These are phyloP conservation scores for Colletotrichum sidae DNA, from an alignment of 2,329 filamentous ascomycete genomes.

Conservation along the genomic window DNA sequence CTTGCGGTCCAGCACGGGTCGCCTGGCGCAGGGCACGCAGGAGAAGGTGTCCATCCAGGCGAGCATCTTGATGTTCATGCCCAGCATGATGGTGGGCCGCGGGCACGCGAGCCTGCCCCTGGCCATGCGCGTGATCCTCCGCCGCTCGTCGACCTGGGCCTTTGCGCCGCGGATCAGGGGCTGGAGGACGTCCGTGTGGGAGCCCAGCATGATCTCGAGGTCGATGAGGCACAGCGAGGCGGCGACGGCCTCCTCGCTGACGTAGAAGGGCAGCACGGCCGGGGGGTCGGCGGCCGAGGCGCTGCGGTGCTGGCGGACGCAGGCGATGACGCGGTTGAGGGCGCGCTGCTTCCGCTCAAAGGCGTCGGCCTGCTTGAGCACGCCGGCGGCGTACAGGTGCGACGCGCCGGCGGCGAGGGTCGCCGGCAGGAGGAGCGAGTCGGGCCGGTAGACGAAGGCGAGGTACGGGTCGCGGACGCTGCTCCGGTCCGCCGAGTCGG, in stretches of 20 bases:
- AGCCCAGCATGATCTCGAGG: slow-evolving; percentile 28
- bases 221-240: slow-evolving; percentile 24
- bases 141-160: slow-evolving; percentile 5
- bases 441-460: slow-evolving; percentile 17
- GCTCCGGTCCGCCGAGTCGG: slow-evolving; percentile 16
- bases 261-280: neutral
- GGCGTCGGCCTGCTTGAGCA: slow-evolving; percentile 10
- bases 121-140: neutral
- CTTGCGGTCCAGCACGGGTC: slow-evolving; percentile 4
- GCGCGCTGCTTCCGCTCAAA: slow-evolving; percentile 30
- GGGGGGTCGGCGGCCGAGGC: neutral
- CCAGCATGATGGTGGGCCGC: slow-evolving; percentile 12
- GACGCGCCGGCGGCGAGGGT: slow-evolving; percentile 17
- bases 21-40: slow-evolving; percentile 29
- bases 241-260: slow-evolving; percentile 23
- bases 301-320: neutral
- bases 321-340: slow-evolving; percentile 16
- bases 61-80: slow-evolving; percentile 28
- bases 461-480: slow-evolving; percentile 24
- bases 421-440: slow-evolving; percentile 19
- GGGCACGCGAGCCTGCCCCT: neutral
- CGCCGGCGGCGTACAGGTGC: slow-evolving; percentile 13
- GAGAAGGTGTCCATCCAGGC: slow-evolving; percentile 28
- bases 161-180: slow-evolving; percentile 18
- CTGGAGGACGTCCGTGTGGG: neutral